A percentile compares a stretch with the other conserved stretches of the same genome.
Conservation (phyloP, 345 rosid species). For the Mangifera indica region DNA sequence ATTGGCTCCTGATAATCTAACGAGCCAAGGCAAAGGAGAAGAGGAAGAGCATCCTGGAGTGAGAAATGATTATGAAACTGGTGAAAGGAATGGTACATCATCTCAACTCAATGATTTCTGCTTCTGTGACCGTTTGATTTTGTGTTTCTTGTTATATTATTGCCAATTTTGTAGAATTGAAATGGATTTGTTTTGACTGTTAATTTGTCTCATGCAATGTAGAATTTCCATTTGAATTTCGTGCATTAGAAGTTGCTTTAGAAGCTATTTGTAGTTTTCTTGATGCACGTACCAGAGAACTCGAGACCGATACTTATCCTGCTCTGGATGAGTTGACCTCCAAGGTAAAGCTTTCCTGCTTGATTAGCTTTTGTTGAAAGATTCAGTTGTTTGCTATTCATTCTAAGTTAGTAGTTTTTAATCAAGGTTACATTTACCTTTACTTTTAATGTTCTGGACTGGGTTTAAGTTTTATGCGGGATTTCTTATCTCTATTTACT, state of each 20-base stretch:
- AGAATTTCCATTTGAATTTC: constrained; percentile 60
- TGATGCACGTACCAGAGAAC: constrained; percentile 50
- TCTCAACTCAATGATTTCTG: not conserved
- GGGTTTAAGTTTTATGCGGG: not conserved
- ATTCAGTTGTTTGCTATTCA: not conserved
- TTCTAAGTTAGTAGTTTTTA: not conserved
- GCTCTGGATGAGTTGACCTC: constrained; percentile 60
- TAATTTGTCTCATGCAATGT: constrained; percentile 15
- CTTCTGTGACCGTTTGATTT: not conserved
- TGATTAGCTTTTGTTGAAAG: not conserved
- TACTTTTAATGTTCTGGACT: not conserved
- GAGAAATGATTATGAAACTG: constrained; percentile 30
- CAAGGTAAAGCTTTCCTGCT: constrained; percentile 28
- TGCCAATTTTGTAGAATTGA: not conserved
- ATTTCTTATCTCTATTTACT: constrained; percentile 5
- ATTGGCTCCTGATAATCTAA: constrained; percentile 28
- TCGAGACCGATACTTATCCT: constrained; percentile 57
- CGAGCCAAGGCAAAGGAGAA: constrained; percentile 32
- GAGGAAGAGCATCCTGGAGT: constrained; percentile 37
- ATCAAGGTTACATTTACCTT: not conserved
- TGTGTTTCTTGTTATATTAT: constrained; percentile 6
- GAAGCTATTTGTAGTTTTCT: constrained; percentile 63
- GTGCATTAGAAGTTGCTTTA: constrained; percentile 52
- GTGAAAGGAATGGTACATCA: constrained; percentile 29
- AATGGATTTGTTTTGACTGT: not conserved